Base-by-base conservation (phyloP, 169 alveolate genomes). In the Cryptosporidium tyzzeri region DNA sequence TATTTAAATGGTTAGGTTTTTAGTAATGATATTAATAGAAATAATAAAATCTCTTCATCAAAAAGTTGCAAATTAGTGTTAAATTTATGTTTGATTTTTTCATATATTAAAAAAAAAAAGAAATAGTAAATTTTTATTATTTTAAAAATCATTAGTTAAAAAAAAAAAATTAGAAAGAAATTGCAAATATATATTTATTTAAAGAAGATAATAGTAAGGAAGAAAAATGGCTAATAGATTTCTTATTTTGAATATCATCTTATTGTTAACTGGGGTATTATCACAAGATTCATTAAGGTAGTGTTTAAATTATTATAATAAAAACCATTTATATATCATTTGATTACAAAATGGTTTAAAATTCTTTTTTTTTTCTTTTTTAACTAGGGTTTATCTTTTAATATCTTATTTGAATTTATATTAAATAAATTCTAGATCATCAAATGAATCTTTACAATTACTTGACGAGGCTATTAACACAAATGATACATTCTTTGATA, bases 271-370 rank as follows among this genome's bases (percentile, higher is more conserved):
- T 0, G 50, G 41, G 23, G 41, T n/a, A 5, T 33, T 65, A 8
- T 65, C 71, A 16, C 71, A 65, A 35, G 71, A 65, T 65, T 65
- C 71, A 35, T 65, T 65, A 65, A 65, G 71, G 71, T 65, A 65
- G 29, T 65, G 44, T 65, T 65, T 65, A n/a, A 8, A n/a, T 59
- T 0, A 59, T 9, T 59, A 59, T 45, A 31, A 45, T 45, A 48
- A 48, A 8, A 48, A 8, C 48, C 48, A 48, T 48, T 48, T 48
- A 48, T 48, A 1, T 48, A 10, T 48, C 10, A 48, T 48, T 16
- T 10, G 21, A 48, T 48, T 48, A 14, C 12, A 48, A 48, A 48
- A 48, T 48, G 55, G 21, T 16, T 16, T 14, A 14, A 48, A 14
- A 14, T 14, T 48, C 4, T 1, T 48, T 1, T 48, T 48, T 16